Evolutionary conservation across 768 basidiomycete genomes (phyloP).

Genomic region (Lentinula aciculospora): DNA sequence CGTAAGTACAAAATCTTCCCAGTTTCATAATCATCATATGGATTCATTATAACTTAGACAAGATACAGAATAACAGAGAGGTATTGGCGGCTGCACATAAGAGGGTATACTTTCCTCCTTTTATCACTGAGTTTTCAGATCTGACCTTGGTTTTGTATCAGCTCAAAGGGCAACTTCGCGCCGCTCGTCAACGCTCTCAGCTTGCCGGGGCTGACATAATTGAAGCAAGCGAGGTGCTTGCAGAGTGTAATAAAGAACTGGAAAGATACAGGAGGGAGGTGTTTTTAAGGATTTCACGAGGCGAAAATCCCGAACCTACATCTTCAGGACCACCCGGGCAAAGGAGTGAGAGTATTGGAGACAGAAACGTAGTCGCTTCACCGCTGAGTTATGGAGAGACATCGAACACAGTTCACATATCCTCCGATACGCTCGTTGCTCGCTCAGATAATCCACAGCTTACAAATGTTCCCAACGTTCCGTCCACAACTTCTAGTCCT

Average conservation of each 20-base stretch:
- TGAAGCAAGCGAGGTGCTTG: slow-evolving; percentile 13
- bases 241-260: slow-evolving; percentile 11
- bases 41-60: slow-evolving; percentile 21
- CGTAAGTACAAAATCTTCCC: slow-evolving; percentile 18
- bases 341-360: neutral
- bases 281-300: slow-evolving; percentile 24
- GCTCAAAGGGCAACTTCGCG: slow-evolving; percentile 9
- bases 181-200: slow-evolving; percentile 5
- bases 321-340: slow-evolving; percentile 7
- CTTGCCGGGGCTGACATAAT: slow-evolving; percentile 13
- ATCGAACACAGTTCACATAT: neutral
- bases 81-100: slow-evolving; percentile 30
- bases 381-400: neutral
- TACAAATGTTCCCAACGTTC: neutral
- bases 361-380: neutral
- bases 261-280: slow-evolving; percentile 19
- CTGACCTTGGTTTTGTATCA: neutral
- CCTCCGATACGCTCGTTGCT: neutral
- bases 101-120: slow-evolving; percentile 19
- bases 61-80: slow-evolving; percentile 28
- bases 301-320: slow-evolving; percentile 14
- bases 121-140: neutral
- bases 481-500: neutral
- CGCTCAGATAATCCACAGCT: neutral
- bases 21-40: neutral